Evolutionary conservation across 2,329 filamentous ascomycete species (phyloP), one percentile per base, ranked within the genome.

Genomic region (Allantophomopsis cytisporea): DNA sequence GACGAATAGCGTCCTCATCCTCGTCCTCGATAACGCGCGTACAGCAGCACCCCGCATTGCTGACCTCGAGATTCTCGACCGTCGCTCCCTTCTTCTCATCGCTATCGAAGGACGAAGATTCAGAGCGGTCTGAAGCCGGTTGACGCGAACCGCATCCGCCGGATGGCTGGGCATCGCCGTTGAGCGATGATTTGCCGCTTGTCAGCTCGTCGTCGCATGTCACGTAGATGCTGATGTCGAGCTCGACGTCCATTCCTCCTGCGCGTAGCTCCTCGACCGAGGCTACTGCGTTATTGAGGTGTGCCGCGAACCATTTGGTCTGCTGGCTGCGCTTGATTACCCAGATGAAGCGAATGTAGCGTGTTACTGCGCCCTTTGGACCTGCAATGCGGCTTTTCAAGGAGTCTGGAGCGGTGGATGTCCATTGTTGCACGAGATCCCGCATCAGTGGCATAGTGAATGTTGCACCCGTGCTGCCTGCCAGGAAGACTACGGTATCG

Each of bases 401-500:
- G 43, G 40, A 28, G 48, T 57, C 31, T 62, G 57, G 35, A 49
- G 51, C 31, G 50, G 58, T 62, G 62, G 70, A 17, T 30, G 31
- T 43, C 45, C 49, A 50, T 41, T 50, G 44, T 32, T 48, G 44
- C 13, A 53, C 44, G 16, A 89, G 87, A 74, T 81, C 82, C 17
- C 76, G 76, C 48, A 80, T 94, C 50, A 94, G 94, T 60, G 83
- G 89, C 53, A 71, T 95, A 18, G 78, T 98, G 40, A 94, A 98
- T 57, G 89, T 72, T 17, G 68, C 69, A 2, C 76, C 76, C 35
- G 70, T 76, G 14, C 71, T 71, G 16, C 73, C 73, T 7, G 74
- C 72, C 7, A 80, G 56, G 1, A 80, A 54, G 1, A 79, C 58
- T 2, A 77, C 62, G 40, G 66, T 76, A 43, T 80, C 74, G 43